Percentiles rank a stretch among this genome's conserved stretches.
These are phyloP conservation scores for Calonectria leucothoes DNA, from an alignment of 2,329 filamentous ascomycete species.

Conservation along the genomic window DNA sequence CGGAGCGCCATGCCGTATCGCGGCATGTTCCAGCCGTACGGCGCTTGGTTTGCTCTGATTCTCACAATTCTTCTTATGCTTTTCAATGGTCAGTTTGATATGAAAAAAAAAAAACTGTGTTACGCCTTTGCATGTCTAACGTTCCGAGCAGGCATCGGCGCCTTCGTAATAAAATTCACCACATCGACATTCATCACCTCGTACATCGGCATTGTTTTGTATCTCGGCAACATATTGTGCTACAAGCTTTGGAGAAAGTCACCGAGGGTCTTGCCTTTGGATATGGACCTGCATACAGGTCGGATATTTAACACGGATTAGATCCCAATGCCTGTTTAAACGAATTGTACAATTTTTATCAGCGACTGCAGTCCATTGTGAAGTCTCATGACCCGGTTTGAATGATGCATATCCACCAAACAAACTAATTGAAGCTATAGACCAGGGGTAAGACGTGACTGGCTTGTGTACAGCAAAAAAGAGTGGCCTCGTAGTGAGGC, in stretches of 20 bases:
- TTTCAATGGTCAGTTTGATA: not conserved
- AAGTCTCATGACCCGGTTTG: not conserved
- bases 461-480: not conserved
- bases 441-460: too few relatives aligned
- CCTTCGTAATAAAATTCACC: slow-evolving; percentile 2
- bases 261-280: not conserved
- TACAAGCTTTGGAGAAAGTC: slow-evolving; percentile 10
- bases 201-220: not conserved
- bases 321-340: not conserved
- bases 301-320: not conserved
- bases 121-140: too few relatives aligned
- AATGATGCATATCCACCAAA: too few relatives aligned
- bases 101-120: too few relatives aligned
- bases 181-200: slow-evolving; percentile 1
- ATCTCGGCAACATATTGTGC: not conserved
- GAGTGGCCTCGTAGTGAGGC: not conserved
- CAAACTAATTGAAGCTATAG: too few relatives aligned
- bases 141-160: not conserved
- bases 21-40: not conserved
- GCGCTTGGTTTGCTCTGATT: not conserved
- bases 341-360: not conserved
- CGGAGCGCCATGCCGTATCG: slow-evolving; percentile 3
- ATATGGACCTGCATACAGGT: not conserved
- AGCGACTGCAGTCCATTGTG: not conserved
- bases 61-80: not conserved